Base-by-base conservation (phyloP, 2,329 filamentous ascomycete genomes). In the Fusarium sp. region DNA sequence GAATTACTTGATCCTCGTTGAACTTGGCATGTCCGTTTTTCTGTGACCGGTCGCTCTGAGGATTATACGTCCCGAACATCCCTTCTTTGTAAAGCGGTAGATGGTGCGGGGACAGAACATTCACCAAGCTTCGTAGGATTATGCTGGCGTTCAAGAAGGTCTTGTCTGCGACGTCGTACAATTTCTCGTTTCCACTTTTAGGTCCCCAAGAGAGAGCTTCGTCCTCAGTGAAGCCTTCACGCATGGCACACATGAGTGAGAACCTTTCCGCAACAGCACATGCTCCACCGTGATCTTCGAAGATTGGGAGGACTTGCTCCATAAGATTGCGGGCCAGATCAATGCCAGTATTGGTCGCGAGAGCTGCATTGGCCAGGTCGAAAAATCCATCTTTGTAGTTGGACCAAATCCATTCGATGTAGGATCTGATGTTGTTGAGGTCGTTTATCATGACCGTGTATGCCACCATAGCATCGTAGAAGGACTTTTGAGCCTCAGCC, bases 311-410 rank as follows among this genome's bases (percentile, higher is more conserved):
- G 1, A 78, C 70, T 1, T 79, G 75, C 1, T 78, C 73, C 34
- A 77, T 79, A 51, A 81, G 59, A 28, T 72, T 67, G 4, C 75
- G 72, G 3, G 76, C 78, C 3, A 83, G 70, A 8, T 75, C 71
- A 15, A 80, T 72, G 14, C 76, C 79, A 3, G 79, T 80, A 40
- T 82, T 78, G 13, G 80, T 80, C 0, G 79, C 75, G 21, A 82
- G 57, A n/a, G 80, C 76, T 2, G 76, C 76, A 7, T 77, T 73
- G 6, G 70, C 68, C 3, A 81, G 60, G 28, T 81, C 78, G 9
- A 78, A 70, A 6, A 26, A 2, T 3, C 72, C 74, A 11, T 45
- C 47, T 10, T 51, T 61, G 47, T 78, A 77, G 34, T 70, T 70
- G 4, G 53, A 44, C 45, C 78, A 71, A 21, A 81, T 70, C 9